Percentiles rank a stretch among this genome's conserved stretches.
These are phyloP conservation scores for Stentor roeselii DNA, from an alignment of 73 alveolate species.

Conservation along the genomic window DNA sequence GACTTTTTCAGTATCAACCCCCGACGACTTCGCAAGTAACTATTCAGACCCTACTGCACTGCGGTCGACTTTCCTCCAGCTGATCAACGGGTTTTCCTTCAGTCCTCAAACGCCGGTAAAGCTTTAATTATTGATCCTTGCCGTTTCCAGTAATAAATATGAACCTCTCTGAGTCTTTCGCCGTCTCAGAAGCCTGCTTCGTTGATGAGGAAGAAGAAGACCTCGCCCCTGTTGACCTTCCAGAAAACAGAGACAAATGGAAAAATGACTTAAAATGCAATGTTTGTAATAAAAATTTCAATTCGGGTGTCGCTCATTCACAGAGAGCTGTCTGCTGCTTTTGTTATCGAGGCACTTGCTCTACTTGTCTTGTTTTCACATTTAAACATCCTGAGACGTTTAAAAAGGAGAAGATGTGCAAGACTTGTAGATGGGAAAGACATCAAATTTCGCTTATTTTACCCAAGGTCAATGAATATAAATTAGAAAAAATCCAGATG, in stretches of 20 bases:
- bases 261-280: neutral
- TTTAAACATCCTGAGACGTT: neutral
- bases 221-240: neutral
- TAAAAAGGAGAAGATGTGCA: neutral
- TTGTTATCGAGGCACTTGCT: slow-evolving; percentile 12
- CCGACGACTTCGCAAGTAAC: neutral
- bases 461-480: too few relatives aligned
- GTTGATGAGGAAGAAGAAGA: neutral
- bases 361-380: neutral
- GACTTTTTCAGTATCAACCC: neutral
- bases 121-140: too few relatives aligned
- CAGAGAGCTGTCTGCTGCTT: neutral
- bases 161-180: too few relatives aligned
- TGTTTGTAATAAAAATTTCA: neutral
- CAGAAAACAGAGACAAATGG: neutral
- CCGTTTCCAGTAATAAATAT: too few relatives aligned
- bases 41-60: neutral
- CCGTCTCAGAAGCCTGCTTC: too few relatives aligned
- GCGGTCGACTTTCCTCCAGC: neutral
- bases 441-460: neutral
- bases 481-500: neutral
- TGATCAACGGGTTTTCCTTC: neutral
- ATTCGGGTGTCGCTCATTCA: slow-evolving; percentile 15
- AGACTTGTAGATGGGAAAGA: neutral
- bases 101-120: neutral